Evolutionary conservation across 2,329 filamentous ascomycete genomes (phyloP), one percentile per base, ranked within the genome.

Genomic region (Ophioceras dolichostomum): DNA sequence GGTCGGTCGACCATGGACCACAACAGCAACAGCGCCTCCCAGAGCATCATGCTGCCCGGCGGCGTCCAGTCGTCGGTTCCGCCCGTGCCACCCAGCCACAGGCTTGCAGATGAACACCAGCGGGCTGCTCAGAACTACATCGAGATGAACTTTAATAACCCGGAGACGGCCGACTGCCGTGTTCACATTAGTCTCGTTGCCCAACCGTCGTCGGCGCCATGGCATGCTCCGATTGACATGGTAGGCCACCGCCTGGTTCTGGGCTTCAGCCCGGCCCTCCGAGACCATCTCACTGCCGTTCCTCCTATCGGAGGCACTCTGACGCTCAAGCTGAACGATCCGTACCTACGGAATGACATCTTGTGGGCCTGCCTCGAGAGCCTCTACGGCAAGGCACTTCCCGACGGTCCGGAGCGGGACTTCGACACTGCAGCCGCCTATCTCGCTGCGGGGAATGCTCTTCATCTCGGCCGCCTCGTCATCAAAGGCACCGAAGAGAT

Each of bases 221-320:
- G 24, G 37, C 38, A 30, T 21, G 7, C 30, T 10, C 30, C 41
- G 9, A 16, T 39, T 6, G 10, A 39, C 8, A 45, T 49, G n/a
- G 18, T 40, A 9, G 47, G 47, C 12, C 47, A 49, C 24, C 44
- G 45, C 6, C 12, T 37, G 7, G 33, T 45, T 4, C 40, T 49
- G 2, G 36, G 41, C 5, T 45, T 46, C 39, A 48, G 45, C 39
- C 43, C 45, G 28, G 33, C 32, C 4, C 18, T 49, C 10, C 38
- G 40, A 2, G 36, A 45, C 18, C 35, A 37, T 19, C n/a, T 37
- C n/a, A 26, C 19, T 2, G 17, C 19, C 8, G 10, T 16, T 17
- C 24, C 28, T 24, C 18, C 27, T 18, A 5, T 14, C 27, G 28
- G 22, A 12, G 14, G 24, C 12, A 18, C 30, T 16, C n/a, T n/a